These are phyloP conservation scores for Aspergillus aculeatus DNA, from an alignment of 2,329 filamentous ascomycete genomes.

Conservation along the genomic window DNA sequence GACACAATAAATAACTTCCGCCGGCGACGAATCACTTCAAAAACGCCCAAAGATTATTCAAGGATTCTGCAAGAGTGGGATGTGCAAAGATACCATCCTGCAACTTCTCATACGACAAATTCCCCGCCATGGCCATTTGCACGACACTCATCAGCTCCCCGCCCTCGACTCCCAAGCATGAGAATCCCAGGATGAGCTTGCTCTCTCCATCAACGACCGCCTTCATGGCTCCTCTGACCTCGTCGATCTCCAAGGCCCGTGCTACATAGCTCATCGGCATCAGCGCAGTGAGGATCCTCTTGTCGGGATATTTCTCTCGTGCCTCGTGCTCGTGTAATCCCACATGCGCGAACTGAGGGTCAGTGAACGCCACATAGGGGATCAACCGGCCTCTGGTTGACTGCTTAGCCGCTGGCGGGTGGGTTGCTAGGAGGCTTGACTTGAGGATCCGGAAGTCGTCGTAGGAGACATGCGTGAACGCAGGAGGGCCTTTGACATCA, in stretches of 20 bases:
- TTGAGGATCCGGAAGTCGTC: conserved; percentile 8
- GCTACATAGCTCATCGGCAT: conserved; percentile 11
- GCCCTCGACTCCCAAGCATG: conserved; percentile 6
- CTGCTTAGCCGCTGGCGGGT: background rate
- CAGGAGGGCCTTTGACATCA: conserved; percentile 9
- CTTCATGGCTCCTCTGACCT: conserved; percentile 9
- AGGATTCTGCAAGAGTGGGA: conserved; percentile 3
- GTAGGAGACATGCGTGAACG: conserved; percentile 10
- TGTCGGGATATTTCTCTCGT: background rate
- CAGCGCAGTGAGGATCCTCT: conserved; percentile 1
- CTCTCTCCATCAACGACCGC: conserved; percentile 3
- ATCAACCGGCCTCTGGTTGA: conserved; percentile 1
- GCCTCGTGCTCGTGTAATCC: conserved; percentile 10
- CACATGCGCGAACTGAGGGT: conserved; percentile 9
- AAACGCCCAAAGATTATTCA: conserved; percentile 5
- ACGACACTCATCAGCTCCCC: conserved; percentile 12
- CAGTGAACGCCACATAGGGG: conserved; percentile 9
- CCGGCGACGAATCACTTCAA: background rate
- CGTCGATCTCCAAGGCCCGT: conserved; percentile 6
- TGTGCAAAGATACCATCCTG: conserved; percentile 4
- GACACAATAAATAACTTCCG: too few species aligned
- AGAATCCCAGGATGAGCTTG: conserved; percentile 6
- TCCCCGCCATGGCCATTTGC: conserved; percentile 6
- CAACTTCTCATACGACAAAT: conserved; percentile 4
- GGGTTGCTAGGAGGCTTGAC: background rate